Evolutionary conservation across 495 filamentous ascomycete species (phyloP).

Genomic region (Lophiostoma macrostomum): DNA sequence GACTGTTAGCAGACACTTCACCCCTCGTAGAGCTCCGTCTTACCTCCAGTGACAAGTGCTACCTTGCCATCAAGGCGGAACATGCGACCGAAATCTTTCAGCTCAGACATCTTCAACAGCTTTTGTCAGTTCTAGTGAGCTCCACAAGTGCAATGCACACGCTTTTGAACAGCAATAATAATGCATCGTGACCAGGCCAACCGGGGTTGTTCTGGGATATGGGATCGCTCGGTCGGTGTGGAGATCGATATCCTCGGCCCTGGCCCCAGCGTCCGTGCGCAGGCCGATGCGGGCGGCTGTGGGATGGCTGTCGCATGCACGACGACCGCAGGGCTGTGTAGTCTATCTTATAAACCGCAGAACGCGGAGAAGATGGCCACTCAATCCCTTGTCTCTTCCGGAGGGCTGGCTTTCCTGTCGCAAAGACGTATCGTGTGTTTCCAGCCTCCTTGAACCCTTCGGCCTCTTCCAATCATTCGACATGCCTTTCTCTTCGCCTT

Average conservation of each 20-base stretch:
- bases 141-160: neutral
- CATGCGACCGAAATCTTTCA: constrained; percentile 38
- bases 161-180: neutral
- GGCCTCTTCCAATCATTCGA: neutral
- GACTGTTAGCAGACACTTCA: neutral
- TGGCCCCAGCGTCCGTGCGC: neutral
- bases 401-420: neutral
- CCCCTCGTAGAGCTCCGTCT: neutral
- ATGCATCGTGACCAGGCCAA: constrained; percentile 9
- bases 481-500: constrained; percentile 41
- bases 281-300: constrained; percentile 11
- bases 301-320: constrained; percentile 14
- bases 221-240: constrained; percentile 27
- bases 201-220: neutral
- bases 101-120: constrained; percentile 37
- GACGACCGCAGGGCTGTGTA: too few relatives aligned
- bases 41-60: constrained; percentile 44
- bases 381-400: neutral
- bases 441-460: neutral
- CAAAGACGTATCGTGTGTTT: neutral
- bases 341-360: constrained; percentile 15
- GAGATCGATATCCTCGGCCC: constrained; percentile 34
- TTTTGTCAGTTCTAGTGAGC: neutral
- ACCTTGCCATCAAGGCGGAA: constrained; percentile 47
- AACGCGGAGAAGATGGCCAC: constrained; percentile 10